Percentiles rank a stretch among this genome's conserved stretches.
Evolutionary conservation across 148 eudicot genomes (phyloP).

Genomic region (Chenopodium quinoa): DNA sequence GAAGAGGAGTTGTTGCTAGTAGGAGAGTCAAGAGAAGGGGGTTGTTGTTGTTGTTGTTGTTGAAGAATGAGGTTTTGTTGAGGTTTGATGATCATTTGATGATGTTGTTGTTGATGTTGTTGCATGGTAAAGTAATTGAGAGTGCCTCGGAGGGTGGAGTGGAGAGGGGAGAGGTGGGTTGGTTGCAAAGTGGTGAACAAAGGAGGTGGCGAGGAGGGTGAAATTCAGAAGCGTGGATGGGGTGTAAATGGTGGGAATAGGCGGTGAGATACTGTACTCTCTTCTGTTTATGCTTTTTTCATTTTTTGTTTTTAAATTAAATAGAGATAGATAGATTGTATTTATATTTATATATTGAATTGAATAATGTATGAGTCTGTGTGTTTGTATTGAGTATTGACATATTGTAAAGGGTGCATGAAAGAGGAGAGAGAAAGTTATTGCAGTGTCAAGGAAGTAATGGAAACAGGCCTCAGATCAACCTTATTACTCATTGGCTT

Average conservation of each 20-base stretch:
- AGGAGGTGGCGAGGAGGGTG: constrained; percentile 16
- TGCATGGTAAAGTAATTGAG: constrained; percentile 2
- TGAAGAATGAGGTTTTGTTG: constrained; percentile 14
- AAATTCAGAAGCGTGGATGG: constrained; percentile 20
- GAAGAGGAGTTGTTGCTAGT: constrained; percentile 22
- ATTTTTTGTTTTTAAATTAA: neutral
- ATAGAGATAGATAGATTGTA: too few relatives aligned
- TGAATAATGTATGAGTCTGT: too few relatives aligned
- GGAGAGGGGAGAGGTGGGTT: neutral
- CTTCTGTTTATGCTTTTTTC: neutral
- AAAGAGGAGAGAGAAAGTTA: neutral
- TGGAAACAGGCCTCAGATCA: constrained; percentile 11
- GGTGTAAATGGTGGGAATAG: constrained; percentile 55
- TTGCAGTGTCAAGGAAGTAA: constrained; percentile 22
- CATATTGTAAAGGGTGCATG: neutral
- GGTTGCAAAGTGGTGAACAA: neutral
- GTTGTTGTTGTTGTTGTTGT: constrained; percentile 20
- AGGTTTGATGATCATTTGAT: constrained; percentile 6
- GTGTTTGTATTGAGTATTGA: too few relatives aligned
- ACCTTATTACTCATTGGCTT: constrained; percentile 7
- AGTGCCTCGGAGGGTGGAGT: neutral
- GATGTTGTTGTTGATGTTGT: constrained; percentile 17
- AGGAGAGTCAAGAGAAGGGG: constrained; percentile 6
- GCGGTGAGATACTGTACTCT: constrained; percentile 49
- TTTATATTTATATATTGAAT: too few relatives aligned